phyloP scores from a whole-genome alignment of 2,329 filamentous ascomycete genomes.

The Xylaria polymorpha region DNA sequence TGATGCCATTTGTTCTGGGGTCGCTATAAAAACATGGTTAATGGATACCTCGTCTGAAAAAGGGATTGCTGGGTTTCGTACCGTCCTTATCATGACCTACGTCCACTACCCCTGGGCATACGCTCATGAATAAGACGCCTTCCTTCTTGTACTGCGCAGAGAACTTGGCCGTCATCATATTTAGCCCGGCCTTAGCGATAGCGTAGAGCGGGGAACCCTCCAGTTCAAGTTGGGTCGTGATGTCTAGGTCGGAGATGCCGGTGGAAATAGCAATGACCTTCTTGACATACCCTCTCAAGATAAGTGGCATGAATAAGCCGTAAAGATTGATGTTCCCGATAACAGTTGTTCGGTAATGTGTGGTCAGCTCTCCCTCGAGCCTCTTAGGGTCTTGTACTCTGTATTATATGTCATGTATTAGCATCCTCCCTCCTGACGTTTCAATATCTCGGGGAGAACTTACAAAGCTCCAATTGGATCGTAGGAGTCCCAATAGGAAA shows the following conservation, averaged over 20 bases:
- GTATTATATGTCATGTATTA: not conserved
- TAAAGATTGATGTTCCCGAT: slow-evolving; percentile 64
- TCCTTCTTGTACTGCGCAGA: slow-evolving; percentile 14
- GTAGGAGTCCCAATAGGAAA: slow-evolving; percentile 6
- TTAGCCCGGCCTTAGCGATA: slow-evolving; percentile 44
- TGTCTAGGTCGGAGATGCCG: slow-evolving; percentile 35
- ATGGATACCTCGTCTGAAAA: not conserved
- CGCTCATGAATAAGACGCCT: slow-evolving; percentile 4
- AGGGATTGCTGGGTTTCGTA: not conserved
- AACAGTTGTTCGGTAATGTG: slow-evolving; percentile 54
- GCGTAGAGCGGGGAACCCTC: not conserved
- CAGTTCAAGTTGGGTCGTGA: not conserved
- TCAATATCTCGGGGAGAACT: not conserved
- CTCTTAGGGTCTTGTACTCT: not conserved
- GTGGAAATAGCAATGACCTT: slow-evolving; percentile 51
- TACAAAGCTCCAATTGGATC: slow-evolving; percentile 18
- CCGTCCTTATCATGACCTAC: not conserved
- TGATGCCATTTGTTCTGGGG: slow-evolving; percentile 3
- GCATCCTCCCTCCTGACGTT: not conserved
- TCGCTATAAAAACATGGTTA: slow-evolving; percentile 1
- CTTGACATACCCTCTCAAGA: slow-evolving; percentile 60
- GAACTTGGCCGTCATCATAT: slow-evolving; percentile 24
- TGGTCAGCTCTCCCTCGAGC: not conserved
- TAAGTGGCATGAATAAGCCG: slow-evolving; percentile 64
- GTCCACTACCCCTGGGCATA: slow-evolving; percentile 9